Evolutionary conservation across 2,329 filamentous ascomycete genomes (phyloP), one percentile per base, ranked within the genome.

Genomic region (Chalara sp.): DNA sequence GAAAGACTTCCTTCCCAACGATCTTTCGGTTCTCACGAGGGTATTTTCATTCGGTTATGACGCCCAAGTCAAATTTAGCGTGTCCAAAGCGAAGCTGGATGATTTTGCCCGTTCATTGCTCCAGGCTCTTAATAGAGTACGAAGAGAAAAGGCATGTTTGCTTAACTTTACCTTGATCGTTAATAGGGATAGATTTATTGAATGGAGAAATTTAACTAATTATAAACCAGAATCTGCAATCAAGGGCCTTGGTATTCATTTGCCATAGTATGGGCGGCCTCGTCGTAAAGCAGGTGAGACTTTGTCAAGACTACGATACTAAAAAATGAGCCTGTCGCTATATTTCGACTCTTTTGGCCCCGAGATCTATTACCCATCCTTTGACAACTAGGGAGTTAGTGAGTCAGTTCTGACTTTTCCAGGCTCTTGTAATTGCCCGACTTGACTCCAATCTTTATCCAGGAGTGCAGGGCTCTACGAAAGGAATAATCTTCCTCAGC

Each of bases 251-350:
- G 84, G 89, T 60, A 80, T 89, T 55, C 12, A 77, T 89, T 42
- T 84, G 78, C 48, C 86, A 89, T 65, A 86, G 83, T 44, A 71
- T 89, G 1, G 86, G 86, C 5, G 86, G 86, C 6, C 78, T 89
- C 49, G 70, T 89, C 3, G 76, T 85, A 43, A 89, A 89, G 66
- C 73, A 82, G 42, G 52, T 54, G 28, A 48, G 51, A 13, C 48
- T 48, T 11, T 29, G 45, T 8, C 50, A 52, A 10, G 43, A 33
- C 10, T 31, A 29, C 32, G 51, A 40, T 40, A 29, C 48, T 5
- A 11, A 6, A 11, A 6, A 12, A 5, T 41, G 50, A 11, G 28
- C 21, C 6, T 42, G 47, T 41, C 44, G 50, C 21, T 41, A 31
- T 30, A 44, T 21, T 21, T 21, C 21, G 21, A 21, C 21, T 21